Evolutionary conservation across 1,139 yeast genomes (phyloP).

Genomic region (Taphrina pruni): DNA sequence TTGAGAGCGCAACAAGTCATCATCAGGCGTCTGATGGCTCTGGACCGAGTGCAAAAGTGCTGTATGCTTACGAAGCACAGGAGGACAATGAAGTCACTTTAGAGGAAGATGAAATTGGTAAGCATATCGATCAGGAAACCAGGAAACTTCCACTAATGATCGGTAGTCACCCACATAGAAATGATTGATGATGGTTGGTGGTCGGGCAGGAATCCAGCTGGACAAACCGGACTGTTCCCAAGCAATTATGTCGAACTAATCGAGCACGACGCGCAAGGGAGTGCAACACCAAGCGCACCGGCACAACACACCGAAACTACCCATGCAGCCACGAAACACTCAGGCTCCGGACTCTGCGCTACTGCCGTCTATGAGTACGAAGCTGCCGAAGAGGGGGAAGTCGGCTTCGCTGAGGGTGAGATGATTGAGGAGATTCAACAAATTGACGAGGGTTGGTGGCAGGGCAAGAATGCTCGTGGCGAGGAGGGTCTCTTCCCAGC

Average conservation of each 20-base stretch:
- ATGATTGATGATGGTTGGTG: conserved; percentile 83
- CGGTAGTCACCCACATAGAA: conserved; percentile 57
- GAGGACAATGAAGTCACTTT: conserved; percentile 77
- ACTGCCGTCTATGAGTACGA: conserved; percentile 84
- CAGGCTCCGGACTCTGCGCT: conserved; percentile 55
- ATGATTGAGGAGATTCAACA: conserved; percentile 79
- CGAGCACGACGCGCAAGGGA: conserved; percentile 47
- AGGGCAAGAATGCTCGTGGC: conserved; percentile 73
- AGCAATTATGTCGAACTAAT: conserved; percentile 66
- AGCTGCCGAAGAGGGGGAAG: conserved; percentile 88
- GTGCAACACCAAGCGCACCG: conserved; percentile 30
- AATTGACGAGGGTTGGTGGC: conserved; percentile 97
- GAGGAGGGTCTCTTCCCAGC: conserved; percentile 84
- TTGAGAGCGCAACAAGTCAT: conserved; percentile 40
- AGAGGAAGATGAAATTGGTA: conserved; percentile 67
- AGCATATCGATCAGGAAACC: conserved; percentile 44
- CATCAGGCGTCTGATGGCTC: conserved; percentile 34
- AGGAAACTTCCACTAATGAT: neutral
- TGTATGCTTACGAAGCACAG: conserved; percentile 71
- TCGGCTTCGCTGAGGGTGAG: conserved; percentile 83
- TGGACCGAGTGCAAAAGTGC: conserved; percentile 61
- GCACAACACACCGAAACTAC: conserved; percentile 46
- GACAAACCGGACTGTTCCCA: conserved; percentile 74
- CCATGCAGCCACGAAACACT: conserved; percentile 51
- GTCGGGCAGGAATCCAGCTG: conserved; percentile 67